Evolutionary conservation across 306 rosid genomes (phyloP), one percentile per base, ranked within the genome.

Genomic region (Fragaria nilgerrensis): DNA sequence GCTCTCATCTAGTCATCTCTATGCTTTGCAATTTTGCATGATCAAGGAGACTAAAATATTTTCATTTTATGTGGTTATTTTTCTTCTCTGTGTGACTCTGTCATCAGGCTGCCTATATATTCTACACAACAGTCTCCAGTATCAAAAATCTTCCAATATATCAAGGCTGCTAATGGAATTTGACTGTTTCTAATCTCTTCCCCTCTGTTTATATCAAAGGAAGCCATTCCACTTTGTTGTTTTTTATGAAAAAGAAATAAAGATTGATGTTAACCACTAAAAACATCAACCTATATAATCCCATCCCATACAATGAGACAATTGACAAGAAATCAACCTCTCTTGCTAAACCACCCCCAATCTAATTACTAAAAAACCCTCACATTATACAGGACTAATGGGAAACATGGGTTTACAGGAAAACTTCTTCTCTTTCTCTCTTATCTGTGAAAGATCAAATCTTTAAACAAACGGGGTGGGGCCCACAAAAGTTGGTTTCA

Each of bases 381-480:
- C 58, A 5, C n/a, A 56, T 22, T 22, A 22, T 20, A n/a, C 63
- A 56, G 61, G 15, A 23, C 15, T 9, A 58, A 58, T 9, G 59
- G 23, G 25, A 49, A 16, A 50, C 56, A 17, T 17, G 56, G 8
- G n/a, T 52, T 52, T 6, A 2, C 2, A 0, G 4, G 25, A 53
- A 53, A 48, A 45, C 17, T 48, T 48, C 25, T 53, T 20, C 11
- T 53, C 27, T 55, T 8, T 61, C 66, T 61, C 34, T 61, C 68
- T 62, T 13, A 15, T 62, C 68, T 29, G 68, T 62, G 68, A 62
- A 62, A 62, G 68, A 62, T 62, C 41, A 62, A 62, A 62, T 29
- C 39, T 13, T 27, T 29, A 32, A 63, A 34, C 70, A 65, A 65
- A 34, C 8, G 6, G 23, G 36, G 39, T 37, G 68, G 68, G 43